Percentiles rank a stretch among this genome's conserved stretches.
These are phyloP conservation scores for Yamadazyma jaroonii DNA, from an alignment of 1,139 yeast genomes.

Conservation along the genomic window DNA sequence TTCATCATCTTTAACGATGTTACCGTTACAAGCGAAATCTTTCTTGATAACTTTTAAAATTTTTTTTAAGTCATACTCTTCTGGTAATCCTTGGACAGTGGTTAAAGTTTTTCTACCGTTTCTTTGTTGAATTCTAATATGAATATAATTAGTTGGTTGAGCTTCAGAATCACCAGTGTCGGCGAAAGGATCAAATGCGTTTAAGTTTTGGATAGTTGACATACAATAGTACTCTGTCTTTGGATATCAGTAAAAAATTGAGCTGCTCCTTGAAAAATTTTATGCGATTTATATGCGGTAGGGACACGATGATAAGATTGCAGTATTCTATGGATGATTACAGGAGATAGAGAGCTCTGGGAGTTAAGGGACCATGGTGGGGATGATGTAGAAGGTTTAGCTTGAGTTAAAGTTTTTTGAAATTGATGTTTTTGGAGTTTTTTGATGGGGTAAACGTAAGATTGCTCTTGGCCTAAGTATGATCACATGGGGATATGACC, in stretches of 20 bases:
- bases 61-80: conserved; percentile 91
- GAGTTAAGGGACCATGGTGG: background rate
- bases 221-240: conserved; percentile 33
- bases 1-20: conserved; percentile 94
- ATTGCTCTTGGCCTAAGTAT: too few species aligned
- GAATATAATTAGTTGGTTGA: conserved; percentile 93
- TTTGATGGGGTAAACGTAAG: too few species aligned
- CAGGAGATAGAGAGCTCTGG: background rate
- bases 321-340: background rate
- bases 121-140: conserved; percentile 99
- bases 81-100: conserved; percentile 96
- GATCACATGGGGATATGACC: too few species aligned
- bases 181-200: conserved; percentile 99
- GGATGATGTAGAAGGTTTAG: too few species aligned
- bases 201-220: conserved; percentile 96
- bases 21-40: conserved; percentile 98
- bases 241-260: background rate
- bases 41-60: conserved; percentile 92
- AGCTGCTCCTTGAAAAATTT: conserved; percentile 3
- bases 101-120: conserved; percentile 99
- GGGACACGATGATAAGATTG: conserved; percentile 1
- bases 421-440: too few species aligned
- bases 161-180: conserved; percentile 99
- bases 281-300: conserved; percentile 2
- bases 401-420: too few species aligned